phyloP scores from a whole-genome alignment of 2,329 filamentous ascomycete genomes.

The Ophiocordyceps unilateralis region DNA sequence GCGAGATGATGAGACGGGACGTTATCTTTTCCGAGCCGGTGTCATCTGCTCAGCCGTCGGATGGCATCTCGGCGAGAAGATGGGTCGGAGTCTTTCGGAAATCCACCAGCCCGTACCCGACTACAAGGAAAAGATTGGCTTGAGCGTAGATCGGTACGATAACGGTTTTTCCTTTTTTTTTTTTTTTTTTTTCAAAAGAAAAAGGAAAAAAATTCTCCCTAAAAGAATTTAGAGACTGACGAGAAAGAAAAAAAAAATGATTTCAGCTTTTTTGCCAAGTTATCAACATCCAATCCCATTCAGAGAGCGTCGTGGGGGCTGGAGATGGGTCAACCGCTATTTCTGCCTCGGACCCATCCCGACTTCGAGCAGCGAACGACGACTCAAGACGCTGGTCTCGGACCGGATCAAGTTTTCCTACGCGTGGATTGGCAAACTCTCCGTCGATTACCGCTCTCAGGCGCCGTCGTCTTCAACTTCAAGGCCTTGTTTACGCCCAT shows the following conservation, averaged over 20 bases:
- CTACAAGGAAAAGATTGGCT: slow-evolving; percentile 75
- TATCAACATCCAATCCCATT: slow-evolving; percentile 57
- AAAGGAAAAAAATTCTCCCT: too few relatives aligned
- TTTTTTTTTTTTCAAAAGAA: background rate
- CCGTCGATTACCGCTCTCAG: slow-evolving; percentile 59
- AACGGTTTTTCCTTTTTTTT: background rate
- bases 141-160: slow-evolving; percentile 64
- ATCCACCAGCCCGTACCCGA: slow-evolving; percentile 66
- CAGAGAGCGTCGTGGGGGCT: slow-evolving; percentile 76
- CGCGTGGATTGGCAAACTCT: slow-evolving; percentile 83
- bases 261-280: slow-evolving; percentile 69
- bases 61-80: slow-evolving; percentile 62
- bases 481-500: slow-evolving; percentile 71
- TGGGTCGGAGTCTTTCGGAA: slow-evolving; percentile 49
- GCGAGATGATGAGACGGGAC: slow-evolving; percentile 51
- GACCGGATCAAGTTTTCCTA: slow-evolving; percentile 43
- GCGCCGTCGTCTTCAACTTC: slow-evolving; percentile 70
- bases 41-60: slow-evolving; percentile 65
- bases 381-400: slow-evolving; percentile 37
- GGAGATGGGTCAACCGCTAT: slow-evolving; percentile 58
- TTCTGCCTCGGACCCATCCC: slow-evolving; percentile 51
- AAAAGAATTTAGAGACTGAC: background rate
- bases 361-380: slow-evolving; percentile 40
- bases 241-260: too few relatives aligned
- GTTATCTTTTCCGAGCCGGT: slow-evolving; percentile 60